A percentile compares a stretch with the other conserved stretches of the same genome.
Conservation (phyloP, 2,329 filamentous ascomycete species). For the Paraphaeosphaeria sporulosa region DNA sequence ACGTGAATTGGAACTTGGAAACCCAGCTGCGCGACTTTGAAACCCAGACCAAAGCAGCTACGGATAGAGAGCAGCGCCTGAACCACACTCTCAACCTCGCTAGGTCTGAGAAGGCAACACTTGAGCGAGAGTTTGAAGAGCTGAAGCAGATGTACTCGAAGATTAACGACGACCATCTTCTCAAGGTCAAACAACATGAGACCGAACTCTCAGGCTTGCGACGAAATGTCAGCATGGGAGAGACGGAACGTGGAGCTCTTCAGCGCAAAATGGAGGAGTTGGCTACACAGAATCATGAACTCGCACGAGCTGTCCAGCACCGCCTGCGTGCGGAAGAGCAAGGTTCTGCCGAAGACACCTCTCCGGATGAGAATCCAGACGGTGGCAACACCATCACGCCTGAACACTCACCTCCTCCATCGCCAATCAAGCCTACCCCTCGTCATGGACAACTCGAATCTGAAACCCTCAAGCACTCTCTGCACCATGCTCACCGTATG, state of each 20-base stretch:
- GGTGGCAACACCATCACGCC: slow-evolving; percentile 73
- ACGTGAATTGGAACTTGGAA: slow-evolving; percentile 98
- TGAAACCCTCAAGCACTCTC: slow-evolving; percentile 92
- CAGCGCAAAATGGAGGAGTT: slow-evolving; percentile 89
- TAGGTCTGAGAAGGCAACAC: slow-evolving; percentile 75
- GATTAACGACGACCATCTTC: slow-evolving; percentile 80
- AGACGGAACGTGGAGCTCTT: slow-evolving; percentile 78
- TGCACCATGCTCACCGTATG: slow-evolving; percentile 93
- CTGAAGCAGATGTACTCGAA: slow-evolving; percentile 81
- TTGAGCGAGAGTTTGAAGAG: slow-evolving; percentile 91
- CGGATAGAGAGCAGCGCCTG: slow-evolving; percentile 84
- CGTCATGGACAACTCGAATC: slow-evolving; percentile 91
- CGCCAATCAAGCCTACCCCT: slow-evolving; percentile 89
- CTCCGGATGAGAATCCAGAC: slow-evolving; percentile 49
- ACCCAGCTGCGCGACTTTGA: slow-evolving; percentile 87
- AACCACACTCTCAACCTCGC: slow-evolving; percentile 73
- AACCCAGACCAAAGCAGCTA: slow-evolving; percentile 74
- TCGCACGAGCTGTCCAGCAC: slow-evolving; percentile 82
- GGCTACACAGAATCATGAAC: slow-evolving; percentile 86
- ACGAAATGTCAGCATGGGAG: slow-evolving; percentile 78
- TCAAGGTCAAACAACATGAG: slow-evolving; percentile 82
- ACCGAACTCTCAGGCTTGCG: slow-evolving; percentile 86
- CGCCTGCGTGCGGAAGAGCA: slow-evolving; percentile 72
- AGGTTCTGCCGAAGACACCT: slow-evolving; percentile 64
- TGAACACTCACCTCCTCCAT: slow-evolving; percentile 88